A percentile compares a stretch with the other conserved stretches of the same genome.
phyloP scores from a whole-genome alignment of 176 grass and related monocot species.

The Eragrostis curvula region DNA sequence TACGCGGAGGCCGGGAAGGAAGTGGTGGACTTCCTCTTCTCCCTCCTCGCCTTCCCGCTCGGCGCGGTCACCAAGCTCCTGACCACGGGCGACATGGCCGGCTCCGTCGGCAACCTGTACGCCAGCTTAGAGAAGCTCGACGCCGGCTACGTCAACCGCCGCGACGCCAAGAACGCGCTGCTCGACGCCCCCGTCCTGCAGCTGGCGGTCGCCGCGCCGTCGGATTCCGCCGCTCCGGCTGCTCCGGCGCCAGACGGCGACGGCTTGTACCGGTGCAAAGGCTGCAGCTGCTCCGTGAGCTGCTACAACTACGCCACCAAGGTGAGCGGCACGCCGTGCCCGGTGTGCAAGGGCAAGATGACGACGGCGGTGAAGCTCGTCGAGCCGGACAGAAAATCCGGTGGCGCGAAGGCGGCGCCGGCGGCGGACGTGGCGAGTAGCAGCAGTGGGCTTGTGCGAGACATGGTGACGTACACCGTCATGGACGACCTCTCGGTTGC shows the following conservation, averaged over 20 bases:
- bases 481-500: slow-evolving; percentile 50
- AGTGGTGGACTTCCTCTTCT: slow-evolving; percentile 58
- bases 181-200: neutral
- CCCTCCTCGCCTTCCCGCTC: slow-evolving; percentile 42
- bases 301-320: neutral
- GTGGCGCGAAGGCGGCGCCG: neutral
- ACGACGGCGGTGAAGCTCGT: neutral
- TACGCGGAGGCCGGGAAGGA: slow-evolving; percentile 56
- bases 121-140: slow-evolving; percentile 36
- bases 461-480: slow-evolving; percentile 20
- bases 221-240: neutral
- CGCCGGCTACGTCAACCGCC: neutral
- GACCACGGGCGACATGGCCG: neutral
- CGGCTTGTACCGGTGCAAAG: neutral
- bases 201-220: neutral
- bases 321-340: slow-evolving; percentile 9
- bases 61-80: slow-evolving; percentile 32
- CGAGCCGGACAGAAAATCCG: neutral
- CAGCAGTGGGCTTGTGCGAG: slow-evolving; percentile 23
- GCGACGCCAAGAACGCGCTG: slow-evolving; percentile 1
- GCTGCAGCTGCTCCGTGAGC: too few relatives aligned
- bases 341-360: neutral
- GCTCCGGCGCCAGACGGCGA: too few relatives aligned
- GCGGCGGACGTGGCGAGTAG: neutral
- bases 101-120: slow-evolving; percentile 37